A percentile compares a stretch with the other conserved stretches of the same genome.
phyloP scores from a whole-genome alignment of 306 rosid species.

The Quercus gilva region DNA sequence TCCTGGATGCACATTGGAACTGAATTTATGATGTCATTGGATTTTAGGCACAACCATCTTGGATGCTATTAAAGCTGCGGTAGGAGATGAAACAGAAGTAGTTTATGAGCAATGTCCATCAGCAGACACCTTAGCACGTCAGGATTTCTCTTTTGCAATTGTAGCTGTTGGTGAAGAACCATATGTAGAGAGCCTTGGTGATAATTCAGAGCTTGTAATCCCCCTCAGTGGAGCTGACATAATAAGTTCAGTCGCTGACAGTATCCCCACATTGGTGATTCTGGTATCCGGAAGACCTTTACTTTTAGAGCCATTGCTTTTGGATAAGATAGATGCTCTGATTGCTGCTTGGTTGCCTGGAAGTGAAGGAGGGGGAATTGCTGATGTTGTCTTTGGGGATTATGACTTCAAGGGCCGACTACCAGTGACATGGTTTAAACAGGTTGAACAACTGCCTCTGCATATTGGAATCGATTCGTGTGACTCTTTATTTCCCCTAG shows the following conservation, averaged over 20 bases:
- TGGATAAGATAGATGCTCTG: conserved; percentile 36
- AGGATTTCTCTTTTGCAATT: conserved; percentile 44
- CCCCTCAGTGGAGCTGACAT: conserved; percentile 28
- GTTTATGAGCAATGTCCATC: conserved; percentile 41
- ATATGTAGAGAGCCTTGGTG: conserved; percentile 44
- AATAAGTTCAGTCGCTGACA: conserved; percentile 34
- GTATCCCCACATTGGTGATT: conserved; percentile 46
- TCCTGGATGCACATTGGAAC: conserved; percentile 8
- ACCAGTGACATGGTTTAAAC: conserved; percentile 51
- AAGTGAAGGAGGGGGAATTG: conserved; percentile 49
- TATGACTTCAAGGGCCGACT: conserved; percentile 39
- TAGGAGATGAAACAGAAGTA: conserved; percentile 36
- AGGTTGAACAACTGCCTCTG: conserved; percentile 34
- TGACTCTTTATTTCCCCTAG: conserved; percentile 41
- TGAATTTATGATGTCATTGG: background rate
- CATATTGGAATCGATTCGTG: conserved; percentile 14
- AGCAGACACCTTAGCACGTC: conserved; percentile 31
- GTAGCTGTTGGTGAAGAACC: conserved; percentile 54
- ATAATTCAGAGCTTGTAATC: conserved; percentile 22
- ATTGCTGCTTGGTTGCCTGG: conserved; percentile 63
- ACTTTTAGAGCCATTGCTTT: conserved; percentile 32
- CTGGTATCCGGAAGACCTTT: conserved; percentile 53
- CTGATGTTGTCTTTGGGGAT: conserved; percentile 49
- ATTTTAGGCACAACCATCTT: conserved; percentile 47
- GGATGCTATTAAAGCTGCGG: conserved; percentile 45